These are phyloP conservation scores for Babesia bovis DNA, from an alignment of 169 alveolate genomes.

Conservation along the genomic window DNA sequence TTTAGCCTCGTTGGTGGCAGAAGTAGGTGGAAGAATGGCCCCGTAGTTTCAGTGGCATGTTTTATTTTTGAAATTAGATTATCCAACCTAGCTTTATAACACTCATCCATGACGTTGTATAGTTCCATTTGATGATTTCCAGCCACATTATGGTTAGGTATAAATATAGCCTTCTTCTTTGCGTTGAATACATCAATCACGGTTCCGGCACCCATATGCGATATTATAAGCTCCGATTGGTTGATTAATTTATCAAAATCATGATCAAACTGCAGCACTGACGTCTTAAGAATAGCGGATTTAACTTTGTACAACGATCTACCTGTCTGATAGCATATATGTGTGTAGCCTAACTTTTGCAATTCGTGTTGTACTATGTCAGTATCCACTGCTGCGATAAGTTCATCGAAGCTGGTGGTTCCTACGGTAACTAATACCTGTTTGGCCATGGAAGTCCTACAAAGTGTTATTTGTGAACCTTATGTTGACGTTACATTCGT, in stretches of 20 bases:
- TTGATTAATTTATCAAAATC: conserved; percentile 61
- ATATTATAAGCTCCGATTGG: conserved; percentile 74
- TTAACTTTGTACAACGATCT: conserved; percentile 1
- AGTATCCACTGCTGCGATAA: conserved; percentile 42
- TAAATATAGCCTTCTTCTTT: conserved; percentile 78
- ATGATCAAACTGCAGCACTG: conserved; percentile 57
- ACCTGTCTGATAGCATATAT: conserved; percentile 56
- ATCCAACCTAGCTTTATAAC: conserved; percentile 49
- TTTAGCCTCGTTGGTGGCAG: conserved; percentile 46
- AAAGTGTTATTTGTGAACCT: background rate
- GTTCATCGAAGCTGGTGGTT: conserved; percentile 54
- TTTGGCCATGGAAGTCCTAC: background rate
- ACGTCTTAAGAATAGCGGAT: background rate
- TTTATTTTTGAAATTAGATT: conserved; percentile 24
- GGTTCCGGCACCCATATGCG: conserved; percentile 87
- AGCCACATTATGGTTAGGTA: conserved; percentile 77
- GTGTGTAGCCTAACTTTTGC: conserved; percentile 49
- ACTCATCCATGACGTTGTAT: conserved; percentile 51
- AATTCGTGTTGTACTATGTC: conserved; percentile 32
- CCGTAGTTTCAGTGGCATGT: conserved; percentile 29
- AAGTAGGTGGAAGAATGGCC: conserved; percentile 31
- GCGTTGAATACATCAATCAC: conserved; percentile 77
- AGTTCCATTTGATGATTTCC: conserved; percentile 83
- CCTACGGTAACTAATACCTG: conserved; percentile 65
- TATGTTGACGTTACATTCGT: too few species aligned